phyloP scores from a whole-genome alignment of 352 stramenopile species.

The Globisporangium cederbergense region DNA sequence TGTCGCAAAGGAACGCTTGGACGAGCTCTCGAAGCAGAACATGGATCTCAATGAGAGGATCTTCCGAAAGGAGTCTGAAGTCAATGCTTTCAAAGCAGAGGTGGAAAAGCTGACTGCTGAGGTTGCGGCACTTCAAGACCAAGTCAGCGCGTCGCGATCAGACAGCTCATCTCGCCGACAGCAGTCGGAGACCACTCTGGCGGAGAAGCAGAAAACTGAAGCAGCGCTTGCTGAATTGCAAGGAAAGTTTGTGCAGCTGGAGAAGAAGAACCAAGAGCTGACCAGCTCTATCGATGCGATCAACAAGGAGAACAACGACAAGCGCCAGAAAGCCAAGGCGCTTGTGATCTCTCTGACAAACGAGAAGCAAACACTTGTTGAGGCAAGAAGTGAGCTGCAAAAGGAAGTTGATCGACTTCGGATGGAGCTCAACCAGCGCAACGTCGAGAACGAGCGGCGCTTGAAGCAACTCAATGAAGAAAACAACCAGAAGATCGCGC shows the following conservation, averaged over 20 bases:
- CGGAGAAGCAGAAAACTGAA: slow-evolving; percentile 45
- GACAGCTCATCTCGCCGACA: slow-evolving; percentile 42
- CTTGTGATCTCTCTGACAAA: slow-evolving; percentile 60
- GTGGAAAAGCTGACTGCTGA: slow-evolving; percentile 43
- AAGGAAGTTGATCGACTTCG: slow-evolving; percentile 68
- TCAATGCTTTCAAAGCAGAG: slow-evolving; percentile 39
- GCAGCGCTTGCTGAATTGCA: slow-evolving; percentile 31
- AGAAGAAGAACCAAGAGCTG: slow-evolving; percentile 63
- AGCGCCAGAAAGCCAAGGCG: slow-evolving; percentile 68
- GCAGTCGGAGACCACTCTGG: slow-evolving; percentile 36
- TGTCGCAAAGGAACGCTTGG: slow-evolving; percentile 31
- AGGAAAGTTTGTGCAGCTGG: slow-evolving; percentile 32
- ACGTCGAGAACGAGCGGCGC: slow-evolving; percentile 66
- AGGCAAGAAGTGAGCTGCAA: slow-evolving; percentile 45
- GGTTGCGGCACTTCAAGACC: slow-evolving; percentile 33
- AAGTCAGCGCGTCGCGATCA: slow-evolving; percentile 36
- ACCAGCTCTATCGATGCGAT: slow-evolving; percentile 31
- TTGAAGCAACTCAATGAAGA: slow-evolving; percentile 62
- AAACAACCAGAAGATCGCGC: slow-evolving; percentile 41
- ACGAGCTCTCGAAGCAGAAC: slow-evolving; percentile 51
- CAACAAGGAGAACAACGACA: slow-evolving; percentile 58
- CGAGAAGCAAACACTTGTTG: slow-evolving; percentile 54
- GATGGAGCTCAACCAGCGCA: slow-evolving; percentile 75
- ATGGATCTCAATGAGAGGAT: slow-evolving; percentile 54
- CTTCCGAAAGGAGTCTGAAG: slow-evolving; percentile 48